Base-by-base conservation (phyloP, 208 protist species). In the Crithidia thermophila region DNA sequence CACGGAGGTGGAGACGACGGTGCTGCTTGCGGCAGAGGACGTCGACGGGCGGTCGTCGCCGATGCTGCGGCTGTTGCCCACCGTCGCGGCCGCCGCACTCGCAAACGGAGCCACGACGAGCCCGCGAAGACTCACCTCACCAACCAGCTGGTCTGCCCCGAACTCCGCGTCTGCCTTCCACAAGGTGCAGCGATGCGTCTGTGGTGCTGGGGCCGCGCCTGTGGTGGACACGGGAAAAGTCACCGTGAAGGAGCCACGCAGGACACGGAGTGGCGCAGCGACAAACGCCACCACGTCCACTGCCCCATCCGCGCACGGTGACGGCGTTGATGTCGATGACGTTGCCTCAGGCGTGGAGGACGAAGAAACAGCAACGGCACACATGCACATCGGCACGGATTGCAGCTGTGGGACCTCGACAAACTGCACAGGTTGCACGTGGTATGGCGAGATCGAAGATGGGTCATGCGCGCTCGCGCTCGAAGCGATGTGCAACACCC, bases 341-440 rank as follows among this genome's bases (percentile, higher is more conserved):
- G 34, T 69, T 23, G 9, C 21, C 37, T 21, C 34, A 33, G 47
- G 30, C 25, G 36, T 5, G 2, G 25, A 0, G 4, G 13, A 3
- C n/a, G 37, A 14, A 2, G 39, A 30, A 31, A 31, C 45, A 14
- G 53, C 50, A 39, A 67, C 66, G 66, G 63, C 67, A 60, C 77
- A 76, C 63, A 87, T n/a, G 20, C 67, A 75, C 7, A 65, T 59
- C 27, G 82, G 85, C 23, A 91, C 67, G 2, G 81, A 66, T 31
- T 21, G 18, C 18, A 91, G 63, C 52, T 49, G 40, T 14, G 79
- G 75, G 20, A 84, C 46, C 25, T 91, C 80, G 39, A 88, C 68
- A 25, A 58, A 72, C 23, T 81, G 67, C 18, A 75, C 20, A n/a
- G 88, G 71, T n/a, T 59, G 61, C 47, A 77, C 80, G 14, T 28